phyloP scores from a whole-genome alignment of 352 stramenopile genomes.

The Lagenidium sp. region DNA sequence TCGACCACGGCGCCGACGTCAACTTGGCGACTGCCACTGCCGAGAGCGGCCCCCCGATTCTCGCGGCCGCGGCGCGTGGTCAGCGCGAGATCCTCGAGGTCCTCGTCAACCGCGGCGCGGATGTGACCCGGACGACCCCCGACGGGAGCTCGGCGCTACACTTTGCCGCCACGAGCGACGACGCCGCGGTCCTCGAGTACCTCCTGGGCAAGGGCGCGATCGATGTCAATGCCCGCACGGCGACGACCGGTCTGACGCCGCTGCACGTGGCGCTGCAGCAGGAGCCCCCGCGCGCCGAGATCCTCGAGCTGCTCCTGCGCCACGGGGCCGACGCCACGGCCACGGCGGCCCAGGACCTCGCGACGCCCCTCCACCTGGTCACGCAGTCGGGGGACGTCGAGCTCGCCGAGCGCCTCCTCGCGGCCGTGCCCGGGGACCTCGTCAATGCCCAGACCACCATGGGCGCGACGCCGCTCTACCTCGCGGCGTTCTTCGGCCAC shows the following conservation, averaged over 20 bases:
- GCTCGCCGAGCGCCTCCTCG: slow-evolving; percentile 11
- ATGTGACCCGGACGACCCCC: background rate
- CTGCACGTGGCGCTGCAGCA: slow-evolving; percentile 14
- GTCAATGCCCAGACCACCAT: slow-evolving; percentile 16
- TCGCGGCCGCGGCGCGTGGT: slow-evolving; percentile 14
- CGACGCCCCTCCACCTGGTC: slow-evolving; percentile 16
- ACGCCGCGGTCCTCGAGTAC: slow-evolving; percentile 6
- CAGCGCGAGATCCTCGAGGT: slow-evolving; percentile 11
- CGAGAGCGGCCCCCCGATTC: slow-evolving; percentile 12
- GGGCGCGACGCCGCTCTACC: slow-evolving; percentile 13
- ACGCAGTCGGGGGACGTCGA: slow-evolving; percentile 8
- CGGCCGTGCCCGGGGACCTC: slow-evolving; percentile 9
- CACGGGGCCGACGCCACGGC: slow-evolving; percentile 7
- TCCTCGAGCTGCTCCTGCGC: slow-evolving; percentile 11
- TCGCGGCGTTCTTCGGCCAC: slow-evolving; percentile 16
- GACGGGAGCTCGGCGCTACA: slow-evolving; percentile 19
- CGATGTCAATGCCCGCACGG: slow-evolving; percentile 12
- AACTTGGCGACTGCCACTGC: slow-evolving; percentile 2
- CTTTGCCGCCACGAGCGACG: slow-evolving; percentile 8
- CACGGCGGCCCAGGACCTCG: slow-evolving; percentile 4
- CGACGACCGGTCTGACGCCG: slow-evolving; percentile 13
- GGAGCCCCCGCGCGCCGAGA: slow-evolving; percentile 3
- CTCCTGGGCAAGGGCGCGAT: slow-evolving; percentile 10
- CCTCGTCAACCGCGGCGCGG: slow-evolving; percentile 6
- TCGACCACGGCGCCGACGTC: slow-evolving; percentile 15